phyloP scores from a whole-genome alignment of 2,329 filamentous ascomycete species.

The Drechslerella coelobrocha region DNA sequence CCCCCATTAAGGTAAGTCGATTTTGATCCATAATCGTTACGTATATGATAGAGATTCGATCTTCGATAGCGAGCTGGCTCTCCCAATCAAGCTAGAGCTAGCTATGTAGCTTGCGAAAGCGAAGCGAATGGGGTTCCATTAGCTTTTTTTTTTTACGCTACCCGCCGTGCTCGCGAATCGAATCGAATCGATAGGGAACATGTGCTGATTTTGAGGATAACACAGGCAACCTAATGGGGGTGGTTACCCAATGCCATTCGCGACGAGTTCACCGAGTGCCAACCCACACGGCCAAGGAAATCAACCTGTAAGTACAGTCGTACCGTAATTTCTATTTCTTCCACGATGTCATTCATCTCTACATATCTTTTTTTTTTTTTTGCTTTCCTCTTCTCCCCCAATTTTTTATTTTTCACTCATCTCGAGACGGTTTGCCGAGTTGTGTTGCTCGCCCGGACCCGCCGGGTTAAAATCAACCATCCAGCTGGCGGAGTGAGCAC shows the following conservation, averaged over 20 bases:
- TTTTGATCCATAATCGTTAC: slow-evolving; percentile 12
- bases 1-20: slow-evolving; percentile 54
- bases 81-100: no score
- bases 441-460: neutral
- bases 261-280: slow-evolving; percentile 70
- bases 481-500: slow-evolving; percentile 1
- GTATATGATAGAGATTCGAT: no score
- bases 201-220: slow-evolving; percentile 26
- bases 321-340: neutral
- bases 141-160: no score
- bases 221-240: slow-evolving; percentile 53
- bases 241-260: slow-evolving; percentile 56
- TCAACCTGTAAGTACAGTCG: slow-evolving; percentile 65
- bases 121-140: no score
- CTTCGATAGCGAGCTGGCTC: neutral
- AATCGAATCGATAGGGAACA: slow-evolving; percentile 31
- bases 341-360: slow-evolving; percentile 34
- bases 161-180: no score
- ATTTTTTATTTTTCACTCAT: neutral
- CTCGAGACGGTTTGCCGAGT: neutral
- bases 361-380: slow-evolving; percentile 54
- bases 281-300: slow-evolving; percentile 69
- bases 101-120: no score
- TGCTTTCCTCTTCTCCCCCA: slow-evolving; percentile 51
- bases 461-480: neutral